Evolutionary conservation across 2,329 filamentous ascomycete species (phyloP).

Genomic region (Apiospora sp.): DNA sequence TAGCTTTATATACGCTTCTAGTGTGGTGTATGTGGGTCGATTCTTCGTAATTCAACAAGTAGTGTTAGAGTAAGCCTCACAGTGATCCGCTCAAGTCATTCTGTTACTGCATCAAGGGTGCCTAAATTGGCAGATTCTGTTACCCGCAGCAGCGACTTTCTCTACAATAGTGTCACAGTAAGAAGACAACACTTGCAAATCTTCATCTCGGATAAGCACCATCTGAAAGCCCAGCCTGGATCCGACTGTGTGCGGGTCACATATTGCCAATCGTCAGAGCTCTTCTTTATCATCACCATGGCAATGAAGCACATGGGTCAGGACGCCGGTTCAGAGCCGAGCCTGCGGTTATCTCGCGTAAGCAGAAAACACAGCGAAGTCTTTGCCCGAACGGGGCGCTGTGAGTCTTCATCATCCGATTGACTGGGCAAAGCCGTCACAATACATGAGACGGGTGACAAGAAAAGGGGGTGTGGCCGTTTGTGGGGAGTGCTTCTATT

Average conservation of each 20-base stretch:
- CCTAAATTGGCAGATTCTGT: too few relatives aligned
- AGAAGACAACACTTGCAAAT: slow-evolving; percentile 1
- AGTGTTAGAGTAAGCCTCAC: too few relatives aligned
- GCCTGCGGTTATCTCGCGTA: slow-evolving; percentile 49
- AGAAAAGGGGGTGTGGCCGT: not conserved
- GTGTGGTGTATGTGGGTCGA: too few relatives aligned
- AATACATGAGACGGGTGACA: not conserved
- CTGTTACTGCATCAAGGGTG: too few relatives aligned
- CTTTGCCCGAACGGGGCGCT: slow-evolving; percentile 28
- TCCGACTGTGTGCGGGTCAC: not conserved
- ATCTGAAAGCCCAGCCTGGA: not conserved
- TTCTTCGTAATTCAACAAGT: too few relatives aligned
- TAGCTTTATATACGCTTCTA: too few relatives aligned
- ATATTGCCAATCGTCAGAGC: slow-evolving; percentile 55
- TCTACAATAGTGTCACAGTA: too few relatives aligned
- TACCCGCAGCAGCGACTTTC: not conserved
- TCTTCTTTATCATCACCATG: slow-evolving; percentile 67
- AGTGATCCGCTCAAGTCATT: too few relatives aligned
- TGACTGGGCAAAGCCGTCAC: slow-evolving; percentile 29
- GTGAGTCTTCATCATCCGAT: slow-evolving; percentile 58
- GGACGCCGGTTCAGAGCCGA: slow-evolving; percentile 41
- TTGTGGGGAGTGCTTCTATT: slow-evolving; percentile 9
- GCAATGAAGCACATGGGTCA: slow-evolving; percentile 40
- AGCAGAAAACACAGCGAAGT: slow-evolving; percentile 37
- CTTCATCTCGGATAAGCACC: not conserved